phyloP scores from a whole-genome alignment of 2,329 filamentous ascomycete genomes.

The Trichoderma sp. region DNA sequence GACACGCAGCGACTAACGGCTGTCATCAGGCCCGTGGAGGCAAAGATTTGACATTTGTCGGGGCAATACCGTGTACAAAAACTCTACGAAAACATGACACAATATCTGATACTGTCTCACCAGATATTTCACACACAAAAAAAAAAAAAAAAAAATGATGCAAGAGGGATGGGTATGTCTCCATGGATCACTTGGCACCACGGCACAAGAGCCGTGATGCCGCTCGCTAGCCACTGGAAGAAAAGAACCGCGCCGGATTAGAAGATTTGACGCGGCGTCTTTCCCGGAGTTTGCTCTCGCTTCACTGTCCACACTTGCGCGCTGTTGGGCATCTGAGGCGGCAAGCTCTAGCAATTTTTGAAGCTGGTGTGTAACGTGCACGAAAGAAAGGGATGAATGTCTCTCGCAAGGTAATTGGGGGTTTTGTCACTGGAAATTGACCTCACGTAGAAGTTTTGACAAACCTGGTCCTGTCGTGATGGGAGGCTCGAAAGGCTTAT shows the following conservation, averaged over 20 bases:
- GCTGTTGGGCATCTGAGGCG: conserved; percentile 57
- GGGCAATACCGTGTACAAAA: not conserved
- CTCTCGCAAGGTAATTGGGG: not conserved
- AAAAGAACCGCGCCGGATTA: conserved; percentile 31
- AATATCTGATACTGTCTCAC: not conserved
- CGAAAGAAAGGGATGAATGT: not conserved
- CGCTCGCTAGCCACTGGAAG: conserved; percentile 39
- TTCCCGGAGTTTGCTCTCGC: conserved; percentile 54
- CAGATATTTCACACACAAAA: too few species aligned
- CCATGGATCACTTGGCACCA: conserved; percentile 42
- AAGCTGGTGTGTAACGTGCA: conserved; percentile 45
- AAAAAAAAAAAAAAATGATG: not conserved
- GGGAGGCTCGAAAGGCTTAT: too few species aligned
- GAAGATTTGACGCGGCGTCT: conserved; percentile 30
- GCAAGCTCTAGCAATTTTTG: conserved; percentile 68
- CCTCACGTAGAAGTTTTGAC: not conserved
- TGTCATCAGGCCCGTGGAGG: conserved; percentile 36
- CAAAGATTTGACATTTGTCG: conserved; percentile 28
- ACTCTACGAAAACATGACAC: not conserved
- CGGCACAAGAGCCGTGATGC: conserved; percentile 34
- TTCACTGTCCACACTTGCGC: conserved; percentile 72
- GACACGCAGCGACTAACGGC: conserved; percentile 6
- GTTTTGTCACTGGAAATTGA: not conserved
- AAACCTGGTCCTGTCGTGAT: not conserved
- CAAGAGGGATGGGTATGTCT: conserved; percentile 36